Evolutionary conservation across 306 rosid species (phyloP).

Genomic region (Nissolia schottii): DNA sequence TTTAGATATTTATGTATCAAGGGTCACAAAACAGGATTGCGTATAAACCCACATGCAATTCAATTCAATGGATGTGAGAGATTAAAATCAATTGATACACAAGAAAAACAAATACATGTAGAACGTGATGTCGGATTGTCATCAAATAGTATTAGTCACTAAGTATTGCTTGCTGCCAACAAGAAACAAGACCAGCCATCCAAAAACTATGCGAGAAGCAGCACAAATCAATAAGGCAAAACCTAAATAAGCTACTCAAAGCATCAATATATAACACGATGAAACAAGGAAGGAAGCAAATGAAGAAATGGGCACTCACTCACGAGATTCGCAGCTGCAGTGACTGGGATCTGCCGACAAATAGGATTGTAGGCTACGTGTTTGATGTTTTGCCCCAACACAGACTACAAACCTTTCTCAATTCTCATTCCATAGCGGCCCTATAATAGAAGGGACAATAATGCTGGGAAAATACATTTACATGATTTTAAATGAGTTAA

Average conservation of each 20-base stretch:
- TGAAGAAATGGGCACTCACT: constrained; percentile 11
- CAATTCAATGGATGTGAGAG: too few species aligned
- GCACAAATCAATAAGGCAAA: neutral
- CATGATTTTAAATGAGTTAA: too few species aligned
- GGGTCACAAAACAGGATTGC: neutral
- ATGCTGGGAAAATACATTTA: too few species aligned
- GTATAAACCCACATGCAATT: neutral
- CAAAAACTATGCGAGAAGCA: neutral
- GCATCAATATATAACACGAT: neutral
- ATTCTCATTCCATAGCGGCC: neutral
- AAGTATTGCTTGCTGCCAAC: neutral
- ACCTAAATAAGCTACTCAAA: neutral
- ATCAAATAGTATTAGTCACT: neutral
- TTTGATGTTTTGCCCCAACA: constrained; percentile 23
- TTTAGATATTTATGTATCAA: neutral
- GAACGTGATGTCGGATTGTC: neutral
- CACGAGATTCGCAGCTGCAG: too few species aligned
- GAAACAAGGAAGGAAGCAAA: neutral
- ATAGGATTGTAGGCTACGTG: constrained; percentile 3
- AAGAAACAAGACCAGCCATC: neutral
- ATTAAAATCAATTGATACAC: neutral
- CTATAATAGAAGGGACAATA: neutral
- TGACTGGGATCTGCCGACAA: constrained; percentile 6
- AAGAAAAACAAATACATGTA: neutral
- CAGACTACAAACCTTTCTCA: neutral